Evolutionary conservation across 2,329 filamentous ascomycete genomes (phyloP).

Genomic region (Aureobasidium sp.): DNA sequence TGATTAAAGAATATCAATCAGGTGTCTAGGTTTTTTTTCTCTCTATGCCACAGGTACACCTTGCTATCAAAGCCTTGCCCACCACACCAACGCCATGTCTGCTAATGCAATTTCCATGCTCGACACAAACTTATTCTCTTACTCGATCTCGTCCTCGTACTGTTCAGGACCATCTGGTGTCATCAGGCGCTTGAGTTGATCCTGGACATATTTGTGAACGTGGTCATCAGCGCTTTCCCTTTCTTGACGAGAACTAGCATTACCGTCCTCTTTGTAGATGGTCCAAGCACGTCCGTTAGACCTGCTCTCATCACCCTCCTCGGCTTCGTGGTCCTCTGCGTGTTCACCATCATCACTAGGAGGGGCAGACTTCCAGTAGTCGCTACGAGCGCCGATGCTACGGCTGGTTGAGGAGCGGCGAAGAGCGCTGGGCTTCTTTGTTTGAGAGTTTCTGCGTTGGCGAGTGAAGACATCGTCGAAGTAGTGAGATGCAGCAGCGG

Average conservation of each 20-base stretch:
- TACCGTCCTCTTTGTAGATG: slow-evolving; percentile 42
- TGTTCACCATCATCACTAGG: slow-evolving; percentile 28
- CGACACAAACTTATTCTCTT: neutral
- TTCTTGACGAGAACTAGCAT: slow-evolving; percentile 26
- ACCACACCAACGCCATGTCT: neutral
- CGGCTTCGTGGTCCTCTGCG: slow-evolving; percentile 30
- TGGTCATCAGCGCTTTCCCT: slow-evolving; percentile 46
- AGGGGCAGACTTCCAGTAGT: slow-evolving; percentile 47
- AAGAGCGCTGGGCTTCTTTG: slow-evolving; percentile 47
- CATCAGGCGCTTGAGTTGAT: slow-evolving; percentile 69
- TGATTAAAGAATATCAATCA: neutral
- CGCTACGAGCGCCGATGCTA: slow-evolving; percentile 76
- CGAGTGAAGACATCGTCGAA: slow-evolving; percentile 83
- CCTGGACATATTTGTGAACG: slow-evolving; percentile 72
- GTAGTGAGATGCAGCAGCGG: slow-evolving; percentile 79
- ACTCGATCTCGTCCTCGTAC: slow-evolving; percentile 56
- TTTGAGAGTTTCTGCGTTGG: slow-evolving; percentile 34
- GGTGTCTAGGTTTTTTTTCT: slow-evolving; percentile 1
- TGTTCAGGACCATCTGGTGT: slow-evolving; percentile 47
- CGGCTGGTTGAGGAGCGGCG: slow-evolving; percentile 75
- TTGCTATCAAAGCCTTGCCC: neutral
- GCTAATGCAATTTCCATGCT: neutral
- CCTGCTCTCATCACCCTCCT: slow-evolving; percentile 22
- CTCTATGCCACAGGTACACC: neutral
- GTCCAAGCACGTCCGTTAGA: slow-evolving; percentile 35